phyloP scores from a whole-genome alignment of 2,329 filamentous ascomycete genomes.

The Oidium heveae region DNA sequence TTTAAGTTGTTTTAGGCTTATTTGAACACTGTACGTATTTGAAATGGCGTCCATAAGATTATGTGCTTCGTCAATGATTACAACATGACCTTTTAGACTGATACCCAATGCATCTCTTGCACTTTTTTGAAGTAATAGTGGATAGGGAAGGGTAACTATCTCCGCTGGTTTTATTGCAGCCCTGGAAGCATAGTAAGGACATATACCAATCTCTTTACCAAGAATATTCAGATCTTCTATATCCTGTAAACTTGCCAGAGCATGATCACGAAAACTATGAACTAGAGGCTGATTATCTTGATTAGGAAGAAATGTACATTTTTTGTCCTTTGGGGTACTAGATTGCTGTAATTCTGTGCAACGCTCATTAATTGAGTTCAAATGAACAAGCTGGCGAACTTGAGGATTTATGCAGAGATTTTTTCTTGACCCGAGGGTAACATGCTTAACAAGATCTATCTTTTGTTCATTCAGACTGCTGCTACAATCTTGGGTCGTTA shows the following conservation, averaged over 20 bases:
- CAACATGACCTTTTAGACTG: slow-evolving; percentile 61
- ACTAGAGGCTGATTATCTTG: slow-evolving; percentile 47
- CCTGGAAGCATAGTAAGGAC: slow-evolving; percentile 90
- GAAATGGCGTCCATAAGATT: slow-evolving; percentile 92
- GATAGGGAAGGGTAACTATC: slow-evolving; percentile 82
- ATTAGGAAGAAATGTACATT: slow-evolving; percentile 55
- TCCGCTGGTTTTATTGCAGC: slow-evolving; percentile 61
- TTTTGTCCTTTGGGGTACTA: slow-evolving; percentile 30
- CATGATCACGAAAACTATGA: slow-evolving; percentile 62
- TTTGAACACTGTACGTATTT: slow-evolving; percentile 57
- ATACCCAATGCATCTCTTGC: slow-evolving; percentile 73
- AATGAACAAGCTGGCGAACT: slow-evolving; percentile 42
- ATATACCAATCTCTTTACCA: slow-evolving; percentile 57
- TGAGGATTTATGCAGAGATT: slow-evolving; percentile 67
- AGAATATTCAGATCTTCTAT: slow-evolving; percentile 73
- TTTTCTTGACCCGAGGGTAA: slow-evolving; percentile 47
- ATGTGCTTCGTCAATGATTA: slow-evolving; percentile 95
- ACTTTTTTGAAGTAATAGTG: slow-evolving; percentile 61
- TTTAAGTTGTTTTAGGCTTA: slow-evolving; percentile 48
- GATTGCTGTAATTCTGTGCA: slow-evolving; percentile 77
- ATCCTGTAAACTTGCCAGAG: slow-evolving; percentile 64
- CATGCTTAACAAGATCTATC: no score
- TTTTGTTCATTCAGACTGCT: no score
- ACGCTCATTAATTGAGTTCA: slow-evolving; percentile 74
- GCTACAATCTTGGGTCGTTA: no score